phyloP scores from a whole-genome alignment of 1,284 basidiomycete species.

The Chalciporus sp. region DNA sequence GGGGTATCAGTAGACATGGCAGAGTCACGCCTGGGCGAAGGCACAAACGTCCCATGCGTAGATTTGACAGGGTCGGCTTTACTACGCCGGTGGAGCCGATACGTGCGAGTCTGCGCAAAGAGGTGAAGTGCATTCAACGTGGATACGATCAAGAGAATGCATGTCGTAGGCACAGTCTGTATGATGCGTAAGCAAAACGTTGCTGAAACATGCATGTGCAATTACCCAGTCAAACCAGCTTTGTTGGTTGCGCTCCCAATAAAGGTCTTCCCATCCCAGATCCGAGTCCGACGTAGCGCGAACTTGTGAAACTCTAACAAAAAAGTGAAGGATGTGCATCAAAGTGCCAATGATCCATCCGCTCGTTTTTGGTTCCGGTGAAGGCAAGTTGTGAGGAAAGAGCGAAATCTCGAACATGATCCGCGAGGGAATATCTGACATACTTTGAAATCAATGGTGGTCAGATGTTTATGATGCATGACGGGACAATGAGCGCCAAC shows the following conservation, averaged over 20 bases:
- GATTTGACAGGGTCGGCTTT: constrained; percentile 64
- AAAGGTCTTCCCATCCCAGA: constrained; percentile 76
- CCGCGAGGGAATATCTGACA: constrained; percentile 62
- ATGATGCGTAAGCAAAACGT: constrained; percentile 17
- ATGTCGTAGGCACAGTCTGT: constrained; percentile 62
- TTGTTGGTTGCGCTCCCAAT: constrained; percentile 56
- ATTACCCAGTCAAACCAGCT: constrained; percentile 82
- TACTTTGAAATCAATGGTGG: constrained; percentile 37
- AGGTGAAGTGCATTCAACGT: constrained; percentile 63
- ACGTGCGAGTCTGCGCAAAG: constrained; percentile 65
- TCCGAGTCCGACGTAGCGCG: constrained; percentile 63
- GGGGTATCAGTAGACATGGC: constrained; percentile 38
- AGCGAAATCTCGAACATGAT: constrained; percentile 73
- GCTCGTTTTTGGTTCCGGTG: constrained; percentile 64
- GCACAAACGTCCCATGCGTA: constrained; percentile 66
- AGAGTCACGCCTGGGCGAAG: constrained; percentile 44
- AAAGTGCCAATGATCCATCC: constrained; percentile 65
- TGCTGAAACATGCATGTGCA: constrained; percentile 10
- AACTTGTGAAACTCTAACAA: constrained; percentile 60
- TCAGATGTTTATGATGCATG: not conserved
- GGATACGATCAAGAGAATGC: constrained; percentile 53
- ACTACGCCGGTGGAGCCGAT: constrained; percentile 60
- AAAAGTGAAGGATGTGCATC: constrained; percentile 69
- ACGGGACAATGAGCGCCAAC: constrained; percentile 36
- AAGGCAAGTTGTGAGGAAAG: constrained; percentile 74